Evolutionary conservation across 2,329 filamentous ascomycete species (phyloP).

Genomic region (Neobulgaria alba): DNA sequence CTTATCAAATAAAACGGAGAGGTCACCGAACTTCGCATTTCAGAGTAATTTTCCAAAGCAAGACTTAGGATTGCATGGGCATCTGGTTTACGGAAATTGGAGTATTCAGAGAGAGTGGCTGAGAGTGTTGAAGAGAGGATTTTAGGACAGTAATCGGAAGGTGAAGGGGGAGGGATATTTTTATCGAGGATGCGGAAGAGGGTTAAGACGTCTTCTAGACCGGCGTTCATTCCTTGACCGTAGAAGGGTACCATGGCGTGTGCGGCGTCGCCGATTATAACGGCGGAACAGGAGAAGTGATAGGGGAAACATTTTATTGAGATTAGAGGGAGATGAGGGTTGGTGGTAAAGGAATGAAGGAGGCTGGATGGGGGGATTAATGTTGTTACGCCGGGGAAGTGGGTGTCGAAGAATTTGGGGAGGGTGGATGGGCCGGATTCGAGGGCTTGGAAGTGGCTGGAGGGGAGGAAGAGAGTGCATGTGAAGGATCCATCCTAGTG

Average conservation of each 20-base stretch:
- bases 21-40: slow-evolving; percentile 84
- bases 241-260: slow-evolving; percentile 99
- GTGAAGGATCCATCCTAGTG: slow-evolving; percentile 84
- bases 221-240: slow-evolving; percentile 95
- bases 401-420: slow-evolving; percentile 64
- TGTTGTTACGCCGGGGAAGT: slow-evolving; percentile 77
- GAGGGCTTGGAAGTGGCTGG: slow-evolving; percentile 57
- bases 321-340: slow-evolving; percentile 88
- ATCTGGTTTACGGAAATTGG: slow-evolving; percentile 62
- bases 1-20: slow-evolving; percentile 69
- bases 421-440: slow-evolving; percentile 53
- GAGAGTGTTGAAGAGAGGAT: slow-evolving; percentile 29
- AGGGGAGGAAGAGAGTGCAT: slow-evolving; percentile 84
- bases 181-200: slow-evolving; percentile 77
- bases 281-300: slow-evolving; percentile 66
- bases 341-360: slow-evolving; percentile 63
- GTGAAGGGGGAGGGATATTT: slow-evolving; percentile 29
- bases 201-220: slow-evolving; percentile 85
- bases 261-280: slow-evolving; percentile 87
- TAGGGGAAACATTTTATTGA: slow-evolving; percentile 89
- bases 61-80: slow-evolving; percentile 88
- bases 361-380: slow-evolving; percentile 62
- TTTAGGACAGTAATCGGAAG: slow-evolving; percentile 43
- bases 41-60: slow-evolving; percentile 81
- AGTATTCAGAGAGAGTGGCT: slow-evolving; percentile 70